Base-by-base conservation (phyloP, 2,329 filamentous ascomycete species). In the Botrytis porri region DNA sequence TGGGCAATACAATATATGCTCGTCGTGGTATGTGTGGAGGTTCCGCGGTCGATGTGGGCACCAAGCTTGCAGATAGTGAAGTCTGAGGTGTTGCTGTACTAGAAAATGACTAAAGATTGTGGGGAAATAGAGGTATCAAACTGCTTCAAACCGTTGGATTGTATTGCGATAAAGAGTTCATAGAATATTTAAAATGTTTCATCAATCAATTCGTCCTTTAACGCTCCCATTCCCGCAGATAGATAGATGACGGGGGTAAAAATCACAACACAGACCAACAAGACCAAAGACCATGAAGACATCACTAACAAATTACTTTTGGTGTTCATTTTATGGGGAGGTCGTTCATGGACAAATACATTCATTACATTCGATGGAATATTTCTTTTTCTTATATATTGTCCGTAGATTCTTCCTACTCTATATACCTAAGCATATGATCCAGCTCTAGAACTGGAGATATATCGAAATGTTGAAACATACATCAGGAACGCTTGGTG, bases 1-100 rank as follows among this genome's bases (percentile, higher is more conserved):
- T 60, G 14, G 62, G 9, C 29, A 45, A 60, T n/a, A 18, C 25
- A 59, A 48, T 43, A 20, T 67, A 22, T 67, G 20, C n/a, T 72
- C 67, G 65, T 41, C 25, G 64, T 39, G 63, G 37, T 61, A 70
- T 45, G 25, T 8, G 60, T 70, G n/a, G 51, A 37, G 22, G n/a
- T 69, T 70, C 32, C 39, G 54, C 25, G 62, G 54, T 61, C 48
- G 32, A 57, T 57, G n/a, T 69, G 65, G n/a, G 65, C 51, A 69
- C n/a, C 35, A 32, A 22, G 29, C 32, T 41, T 35, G 45, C 32
- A 25, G 65, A 57, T 57, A 10, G 35, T 41, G 54, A 41, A 69
- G 25, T 16, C 41, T 22, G 65, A 41, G 37, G 10, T 16, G 14
- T 57, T 32, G 65, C 25, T 41, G n/a, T 32, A 14, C 48, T 69